Evolutionary conservation across 805 yeast species (phyloP), one percentile per base, ranked within the genome.

Genomic region (Candida suzukii): DNA sequence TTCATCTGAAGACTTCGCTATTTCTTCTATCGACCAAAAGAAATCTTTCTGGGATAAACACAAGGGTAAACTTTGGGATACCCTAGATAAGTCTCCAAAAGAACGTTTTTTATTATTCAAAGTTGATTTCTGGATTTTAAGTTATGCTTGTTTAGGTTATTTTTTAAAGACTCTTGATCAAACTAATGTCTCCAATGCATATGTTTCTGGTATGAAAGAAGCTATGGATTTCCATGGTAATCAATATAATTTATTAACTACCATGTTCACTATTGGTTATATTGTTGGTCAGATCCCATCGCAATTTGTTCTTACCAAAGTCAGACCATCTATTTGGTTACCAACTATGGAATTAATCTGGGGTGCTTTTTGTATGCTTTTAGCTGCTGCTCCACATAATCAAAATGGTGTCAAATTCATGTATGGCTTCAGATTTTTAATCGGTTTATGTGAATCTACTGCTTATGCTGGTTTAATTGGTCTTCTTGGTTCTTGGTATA

Each of bases 151-250:
- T 50, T 52, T 68, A 21, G 77, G 79, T 1, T 80, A 80, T 57
- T 83, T 84, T 82, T 76, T 82, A 40, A 80, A 80, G 53, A 73
- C 77, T 38, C 64, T 83, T 36, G 88, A 83, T 56, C 73, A 72
- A 45, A 68, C 74, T 35, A 82, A 81, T 56, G 61, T 76, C 41
- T 71, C 70, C 44, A 78, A 80, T 51, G 88, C 87, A 1, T 82
- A 80, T 51, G 79, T 76, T 34, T 71, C 80, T 16, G 83, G 84
- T 20, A 68, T 83, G 76, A 59, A 70, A 44, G 78, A 72, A 48
- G 78, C 67, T 37, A 60, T 81, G 31, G 66, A 67, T 3, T 71
- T 83, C 72, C 51, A 67, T 41, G 85, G 84, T 10, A 74, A 79
- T 52, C 56, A 53, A 38, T 46, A 50, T 19, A 45, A 53, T 11